Conservation (phyloP, 352 stramenopile genomes). For the Phytopythium vexans region DNA sequence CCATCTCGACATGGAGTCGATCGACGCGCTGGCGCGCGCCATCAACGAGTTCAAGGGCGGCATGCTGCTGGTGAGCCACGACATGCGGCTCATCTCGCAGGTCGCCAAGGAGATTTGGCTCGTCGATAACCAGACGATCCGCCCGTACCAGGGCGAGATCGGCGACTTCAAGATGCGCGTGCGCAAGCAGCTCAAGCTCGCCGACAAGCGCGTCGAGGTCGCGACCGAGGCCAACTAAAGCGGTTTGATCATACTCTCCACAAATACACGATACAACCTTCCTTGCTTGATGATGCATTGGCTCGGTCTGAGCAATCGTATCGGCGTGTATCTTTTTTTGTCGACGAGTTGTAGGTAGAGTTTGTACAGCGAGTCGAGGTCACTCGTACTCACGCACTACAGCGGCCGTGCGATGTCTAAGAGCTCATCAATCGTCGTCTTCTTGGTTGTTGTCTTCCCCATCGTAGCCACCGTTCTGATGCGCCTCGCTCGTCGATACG, state of each 20-base stretch:
- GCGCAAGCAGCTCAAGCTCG: constrained; percentile 82
- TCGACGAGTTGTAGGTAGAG: no score
- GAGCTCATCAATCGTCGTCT: background rate
- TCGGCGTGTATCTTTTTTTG: no score
- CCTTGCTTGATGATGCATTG: no score
- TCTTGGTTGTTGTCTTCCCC: constrained; percentile 5
- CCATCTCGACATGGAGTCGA: constrained; percentile 93
- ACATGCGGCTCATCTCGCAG: constrained; percentile 98
- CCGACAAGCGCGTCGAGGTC: constrained; percentile 36
- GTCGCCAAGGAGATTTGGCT: constrained; percentile 99
- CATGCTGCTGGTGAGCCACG: constrained; percentile 97
- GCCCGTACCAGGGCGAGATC: constrained; percentile 97
- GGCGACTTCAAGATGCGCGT: constrained; percentile 97
- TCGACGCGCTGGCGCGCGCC: constrained; percentile 96
- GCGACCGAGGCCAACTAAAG: constrained; percentile 5
- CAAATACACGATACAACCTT: no score
- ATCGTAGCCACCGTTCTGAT: background rate
- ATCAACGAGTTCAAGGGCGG: constrained; percentile 98
- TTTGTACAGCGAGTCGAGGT: no score
- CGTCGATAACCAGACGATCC: constrained; percentile 96
- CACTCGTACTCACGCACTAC: no score
- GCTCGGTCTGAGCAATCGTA: no score
- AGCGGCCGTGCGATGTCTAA: background rate
- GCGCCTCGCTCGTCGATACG: no score
- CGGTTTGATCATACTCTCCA: no score